Evolutionary conservation across 306 rosid species (phyloP).

Genomic region (Acmispon strigosus): DNA sequence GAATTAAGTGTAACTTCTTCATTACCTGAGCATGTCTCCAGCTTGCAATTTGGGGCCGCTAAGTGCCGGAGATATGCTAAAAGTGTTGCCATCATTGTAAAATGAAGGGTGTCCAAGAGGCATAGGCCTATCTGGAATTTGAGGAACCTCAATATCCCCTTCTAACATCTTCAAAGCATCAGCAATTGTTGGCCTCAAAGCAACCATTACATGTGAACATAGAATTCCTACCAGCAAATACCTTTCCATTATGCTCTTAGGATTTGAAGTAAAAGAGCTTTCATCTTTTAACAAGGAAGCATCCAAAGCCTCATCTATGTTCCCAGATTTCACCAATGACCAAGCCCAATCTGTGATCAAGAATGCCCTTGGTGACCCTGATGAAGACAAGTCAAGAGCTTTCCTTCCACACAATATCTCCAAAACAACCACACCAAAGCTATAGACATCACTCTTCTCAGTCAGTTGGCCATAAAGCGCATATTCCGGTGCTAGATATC

Average conservation of each 20-base stretch:
- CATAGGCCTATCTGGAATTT: conserved; percentile 88
- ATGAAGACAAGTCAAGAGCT: conserved; percentile 76
- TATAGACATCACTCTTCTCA: conserved; percentile 96
- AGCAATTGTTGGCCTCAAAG: conserved; percentile 77
- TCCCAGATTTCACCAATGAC: conserved; percentile 78
- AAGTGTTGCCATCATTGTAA: conserved; percentile 38
- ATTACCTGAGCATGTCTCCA: conserved; percentile 89
- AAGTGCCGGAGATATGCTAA: conserved; percentile 72
- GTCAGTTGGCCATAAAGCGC: conserved; percentile 95
- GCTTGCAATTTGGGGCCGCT: conserved; percentile 55
- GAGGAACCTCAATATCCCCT: conserved; percentile 87
- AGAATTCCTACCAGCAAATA: conserved; percentile 77
- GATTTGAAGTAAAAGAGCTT: conserved; percentile 48
- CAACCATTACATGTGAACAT: conserved; percentile 96
- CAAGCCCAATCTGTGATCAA: conserved; percentile 97
- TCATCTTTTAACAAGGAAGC: conserved; percentile 46
- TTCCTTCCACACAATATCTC: conserved; percentile 97
- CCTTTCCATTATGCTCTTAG: conserved; percentile 87
- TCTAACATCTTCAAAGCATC: conserved; percentile 96
- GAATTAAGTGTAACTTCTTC: conserved; percentile 7
- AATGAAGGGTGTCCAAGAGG: conserved; percentile 77
- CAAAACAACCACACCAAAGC: conserved; percentile 94
- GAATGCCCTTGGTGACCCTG: conserved; percentile 57
- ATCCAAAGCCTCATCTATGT: conserved; percentile 57
- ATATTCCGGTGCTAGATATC: conserved; percentile 90